Percentiles rank a stretch among this genome's conserved stretches.
phyloP scores from a whole-genome alignment of 139 green algal species.

The Chloropicon primus region DNA sequence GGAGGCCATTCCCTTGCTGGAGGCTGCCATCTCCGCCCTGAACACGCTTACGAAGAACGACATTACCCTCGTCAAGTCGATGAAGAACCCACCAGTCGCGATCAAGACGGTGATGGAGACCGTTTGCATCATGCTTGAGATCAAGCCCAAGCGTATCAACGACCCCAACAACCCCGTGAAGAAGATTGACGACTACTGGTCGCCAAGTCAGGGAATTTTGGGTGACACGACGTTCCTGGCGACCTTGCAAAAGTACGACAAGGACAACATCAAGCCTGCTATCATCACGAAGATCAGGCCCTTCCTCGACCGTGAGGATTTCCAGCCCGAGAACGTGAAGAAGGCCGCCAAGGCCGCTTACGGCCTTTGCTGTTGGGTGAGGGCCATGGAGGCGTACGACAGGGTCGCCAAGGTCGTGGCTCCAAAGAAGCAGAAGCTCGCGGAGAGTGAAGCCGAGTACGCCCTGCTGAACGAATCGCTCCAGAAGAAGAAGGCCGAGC shows the following conservation, averaged over 20 bases:
- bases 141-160: slow-evolving; percentile 46
- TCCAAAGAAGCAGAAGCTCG: slow-evolving; percentile 46
- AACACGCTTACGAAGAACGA: slow-evolving; percentile 54
- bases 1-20: slow-evolving; percentile 46
- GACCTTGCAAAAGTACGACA: slow-evolving; percentile 24
- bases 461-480: slow-evolving; percentile 31
- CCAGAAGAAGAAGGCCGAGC: slow-evolving; percentile 10
- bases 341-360: slow-evolving; percentile 21
- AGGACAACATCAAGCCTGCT: slow-evolving; percentile 26
- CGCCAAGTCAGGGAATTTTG: slow-evolving; percentile 11
- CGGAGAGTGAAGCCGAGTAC: slow-evolving; percentile 40
- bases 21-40: slow-evolving; percentile 48
- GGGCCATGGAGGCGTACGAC: slow-evolving; percentile 28
- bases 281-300: slow-evolving; percentile 26
- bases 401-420: slow-evolving; percentile 26
- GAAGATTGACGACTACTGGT: slow-evolving; percentile 25
- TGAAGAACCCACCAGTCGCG: slow-evolving; percentile 35
- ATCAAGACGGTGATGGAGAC: slow-evolving; percentile 66
- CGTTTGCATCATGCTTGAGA: slow-evolving; percentile 58
- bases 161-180: slow-evolving; percentile 30
- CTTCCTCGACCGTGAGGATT: slow-evolving; percentile 46
- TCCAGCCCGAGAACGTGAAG: slow-evolving; percentile 18
- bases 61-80: slow-evolving; percentile 41
- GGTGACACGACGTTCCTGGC: slow-evolving; percentile 16
- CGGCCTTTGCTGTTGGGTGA: slow-evolving; percentile 27